phyloP scores from a whole-genome alignment of 2,329 filamentous ascomycete species.

The Colletotrichum spaethianum region DNA sequence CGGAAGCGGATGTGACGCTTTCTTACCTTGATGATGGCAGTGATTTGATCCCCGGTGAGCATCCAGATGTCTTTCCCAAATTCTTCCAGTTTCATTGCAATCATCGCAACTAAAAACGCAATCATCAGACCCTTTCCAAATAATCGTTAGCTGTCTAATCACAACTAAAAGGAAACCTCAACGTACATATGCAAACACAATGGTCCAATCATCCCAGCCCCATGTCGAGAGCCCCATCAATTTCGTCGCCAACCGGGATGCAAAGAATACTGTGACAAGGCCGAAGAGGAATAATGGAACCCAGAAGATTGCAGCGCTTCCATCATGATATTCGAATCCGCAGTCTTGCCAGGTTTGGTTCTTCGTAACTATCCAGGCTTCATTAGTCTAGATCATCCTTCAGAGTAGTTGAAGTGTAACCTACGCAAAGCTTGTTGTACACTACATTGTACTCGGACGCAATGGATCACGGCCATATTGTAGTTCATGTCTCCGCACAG shows the following conservation, averaged over 20 bases:
- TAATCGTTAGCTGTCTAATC: neutral
- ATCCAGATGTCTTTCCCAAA: constrained; percentile 36
- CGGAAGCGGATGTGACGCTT: neutral
- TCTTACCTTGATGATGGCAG: constrained; percentile 6
- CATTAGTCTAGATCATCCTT: neutral
- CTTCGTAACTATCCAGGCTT: constrained; percentile 14
- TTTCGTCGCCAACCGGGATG: constrained; percentile 8
- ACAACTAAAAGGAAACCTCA: neutral
- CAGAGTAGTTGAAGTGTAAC: neutral
- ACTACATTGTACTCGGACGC: constrained; percentile 32
- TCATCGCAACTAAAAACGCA: too few species aligned
- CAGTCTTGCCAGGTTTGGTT: constrained; percentile 33
- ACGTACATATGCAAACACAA: constrained; percentile 28
- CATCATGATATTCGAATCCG: constrained; percentile 23
- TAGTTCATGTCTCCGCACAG: constrained; percentile 33
- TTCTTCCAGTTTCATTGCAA: constrained; percentile 9
- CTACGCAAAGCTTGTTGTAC: constrained; percentile 32
- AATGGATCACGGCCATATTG: constrained; percentile 35
- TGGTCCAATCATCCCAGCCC: constrained; percentile 34
- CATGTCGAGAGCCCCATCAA: constrained; percentile 21
- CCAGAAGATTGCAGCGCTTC: neutral
- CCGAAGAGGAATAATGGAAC: constrained; percentile 21
- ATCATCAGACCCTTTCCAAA: constrained; percentile 19
- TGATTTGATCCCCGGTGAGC: constrained; percentile 15
- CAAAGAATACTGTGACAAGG: neutral